Percentiles rank a stretch among this genome's conserved stretches.
Evolutionary conservation across 2,329 filamentous ascomycete species (phyloP).

Genomic region (Zopfia rhizophila): DNA sequence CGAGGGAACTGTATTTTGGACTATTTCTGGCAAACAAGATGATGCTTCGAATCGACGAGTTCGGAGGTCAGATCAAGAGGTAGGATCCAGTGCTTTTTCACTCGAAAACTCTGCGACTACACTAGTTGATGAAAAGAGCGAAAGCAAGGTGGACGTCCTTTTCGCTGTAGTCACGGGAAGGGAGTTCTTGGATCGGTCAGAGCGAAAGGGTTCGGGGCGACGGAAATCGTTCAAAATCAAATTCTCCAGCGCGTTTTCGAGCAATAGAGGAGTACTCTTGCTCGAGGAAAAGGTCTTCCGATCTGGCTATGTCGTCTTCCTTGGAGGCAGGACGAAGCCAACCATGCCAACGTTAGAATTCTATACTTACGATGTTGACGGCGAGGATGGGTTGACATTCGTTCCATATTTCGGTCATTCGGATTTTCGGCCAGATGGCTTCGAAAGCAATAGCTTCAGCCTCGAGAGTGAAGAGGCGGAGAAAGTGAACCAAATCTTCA

Average conservation of each 20-base stretch:
- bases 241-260: not conserved
- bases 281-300: constrained; percentile 1
- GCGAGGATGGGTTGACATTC: not conserved
- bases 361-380: constrained; percentile 14
- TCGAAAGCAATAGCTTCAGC: constrained; percentile 7
- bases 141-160: not conserved
- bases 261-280: not conserved
- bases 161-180: constrained; percentile 1
- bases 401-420: constrained; percentile 2
- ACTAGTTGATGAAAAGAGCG: no score
- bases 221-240: no score
- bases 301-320: constrained; percentile 7
- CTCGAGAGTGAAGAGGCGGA: constrained; percentile 6
- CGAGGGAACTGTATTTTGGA: not conserved
- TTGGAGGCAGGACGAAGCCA: constrained; percentile 4
- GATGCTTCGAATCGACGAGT: no score
- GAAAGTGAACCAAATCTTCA: constrained; percentile 13
- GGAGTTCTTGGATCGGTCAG: not conserved
- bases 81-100: no score
- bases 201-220: not conserved
- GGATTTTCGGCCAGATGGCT: not conserved
- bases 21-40: no score
- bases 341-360: constrained; percentile 15
- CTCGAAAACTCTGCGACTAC: no score
- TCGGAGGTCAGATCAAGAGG: no score